Evolutionary conservation across 2,329 filamentous ascomycete genomes (phyloP).

Genomic region (Aspergillus felis): DNA sequence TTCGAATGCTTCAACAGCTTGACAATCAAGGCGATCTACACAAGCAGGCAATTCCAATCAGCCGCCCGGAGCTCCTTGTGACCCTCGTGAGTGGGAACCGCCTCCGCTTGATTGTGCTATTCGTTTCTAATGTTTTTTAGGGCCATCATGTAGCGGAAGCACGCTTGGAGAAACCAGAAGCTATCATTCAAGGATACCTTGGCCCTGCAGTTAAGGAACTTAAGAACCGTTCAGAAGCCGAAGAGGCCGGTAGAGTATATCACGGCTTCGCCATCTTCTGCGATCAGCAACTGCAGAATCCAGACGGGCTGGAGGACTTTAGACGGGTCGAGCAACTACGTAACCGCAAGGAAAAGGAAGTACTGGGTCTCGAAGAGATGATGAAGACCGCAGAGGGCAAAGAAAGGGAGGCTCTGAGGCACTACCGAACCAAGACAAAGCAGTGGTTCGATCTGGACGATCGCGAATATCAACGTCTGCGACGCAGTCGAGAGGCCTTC

Average conservation of each 20-base stretch:
- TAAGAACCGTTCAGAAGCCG: constrained; percentile 61
- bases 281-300: constrained; percentile 85
- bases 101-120: not conserved
- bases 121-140: constrained; percentile 29
- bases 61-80: constrained; percentile 73
- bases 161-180: constrained; percentile 82
- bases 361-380: constrained; percentile 65
- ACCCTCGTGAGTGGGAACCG: constrained; percentile 57
- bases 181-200: constrained; percentile 82
- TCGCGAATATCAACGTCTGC: constrained; percentile 75
- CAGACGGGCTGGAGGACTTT: constrained; percentile 79
- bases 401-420: constrained; percentile 56
- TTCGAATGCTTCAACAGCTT: constrained; percentile 78
- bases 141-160: constrained; percentile 87
- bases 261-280: constrained; percentile 95
- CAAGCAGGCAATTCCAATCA: constrained; percentile 68
- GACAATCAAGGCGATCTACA: constrained; percentile 59
- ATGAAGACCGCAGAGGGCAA: constrained; percentile 47
- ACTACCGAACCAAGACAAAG: constrained; percentile 67
- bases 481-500: constrained; percentile 73
- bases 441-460: constrained; percentile 89
- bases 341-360: constrained; percentile 76
- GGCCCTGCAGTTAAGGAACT: constrained; percentile 79
- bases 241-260: constrained; percentile 81
- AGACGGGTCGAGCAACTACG: constrained; percentile 73